Conservation (phyloP, 805 yeast species). For the Sugiyamaella valdiviana region DNA sequence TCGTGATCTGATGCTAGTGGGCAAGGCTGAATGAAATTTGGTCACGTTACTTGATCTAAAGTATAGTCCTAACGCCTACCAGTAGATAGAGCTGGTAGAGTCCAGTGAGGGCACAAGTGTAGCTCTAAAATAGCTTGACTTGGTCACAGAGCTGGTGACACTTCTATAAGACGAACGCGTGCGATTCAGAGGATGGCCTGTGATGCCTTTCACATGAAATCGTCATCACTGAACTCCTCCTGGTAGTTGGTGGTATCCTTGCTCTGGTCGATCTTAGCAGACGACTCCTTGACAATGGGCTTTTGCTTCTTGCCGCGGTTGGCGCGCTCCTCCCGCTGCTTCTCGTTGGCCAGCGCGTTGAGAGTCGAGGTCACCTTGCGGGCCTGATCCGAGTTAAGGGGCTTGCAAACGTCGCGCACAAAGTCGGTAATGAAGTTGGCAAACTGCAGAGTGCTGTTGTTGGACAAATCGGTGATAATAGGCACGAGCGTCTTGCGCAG, state of each 20-base stretch:
- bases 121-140: too few relatives aligned
- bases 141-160: too few relatives aligned
- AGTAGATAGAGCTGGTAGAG: too few relatives aligned
- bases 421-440: slow-evolving; percentile 76
- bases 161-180: too few relatives aligned
- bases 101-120: too few relatives aligned
- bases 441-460: slow-evolving; percentile 59
- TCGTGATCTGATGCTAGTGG: too few relatives aligned
- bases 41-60: too few relatives aligned
- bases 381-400: slow-evolving; percentile 72
- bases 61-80: too few relatives aligned
- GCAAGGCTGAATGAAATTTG: too few relatives aligned
- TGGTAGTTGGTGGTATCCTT: slow-evolving; percentile 49
- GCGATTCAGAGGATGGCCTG: too few relatives aligned
- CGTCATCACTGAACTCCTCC: slow-evolving; percentile 37
- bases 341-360: slow-evolving; percentile 73
- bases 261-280: slow-evolving; percentile 54
- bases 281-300: slow-evolving; percentile 71
- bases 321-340: slow-evolving; percentile 84
- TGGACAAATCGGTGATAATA: slow-evolving; percentile 53
- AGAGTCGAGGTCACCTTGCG: slow-evolving; percentile 82
- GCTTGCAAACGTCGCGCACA: slow-evolving; percentile 75
- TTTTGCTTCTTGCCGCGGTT: slow-evolving; percentile 94
- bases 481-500: slow-evolving; percentile 66
- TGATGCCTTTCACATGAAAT: slow-evolving; percentile 39